These are phyloP conservation scores for Pleurotus platypus DNA, from an alignment of 768 basidiomycete genomes.

Conservation along the genomic window DNA sequence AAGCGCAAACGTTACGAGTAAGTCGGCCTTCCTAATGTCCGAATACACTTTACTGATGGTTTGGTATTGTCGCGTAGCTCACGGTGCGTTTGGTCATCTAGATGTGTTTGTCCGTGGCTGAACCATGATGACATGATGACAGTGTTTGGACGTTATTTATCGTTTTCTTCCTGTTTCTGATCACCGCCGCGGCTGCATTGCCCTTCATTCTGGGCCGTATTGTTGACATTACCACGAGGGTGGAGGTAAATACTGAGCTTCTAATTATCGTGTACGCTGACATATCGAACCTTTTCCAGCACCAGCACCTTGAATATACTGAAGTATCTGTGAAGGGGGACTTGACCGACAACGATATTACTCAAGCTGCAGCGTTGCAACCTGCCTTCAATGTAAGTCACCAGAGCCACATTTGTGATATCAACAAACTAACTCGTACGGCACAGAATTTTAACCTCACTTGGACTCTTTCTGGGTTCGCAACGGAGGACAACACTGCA, in stretches of 20 bases:
- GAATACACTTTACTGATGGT: too few relatives aligned
- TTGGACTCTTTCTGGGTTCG: slow-evolving; percentile 35
- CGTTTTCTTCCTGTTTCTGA: slow-evolving; percentile 29
- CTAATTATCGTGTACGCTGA: neutral
- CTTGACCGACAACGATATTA: slow-evolving; percentile 28
- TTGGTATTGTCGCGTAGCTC: neutral
- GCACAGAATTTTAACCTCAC: slow-evolving; percentile 28
- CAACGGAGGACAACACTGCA: slow-evolving; percentile 25
- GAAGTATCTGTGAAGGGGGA: slow-evolving; percentile 34
- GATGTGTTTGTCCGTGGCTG: too few relatives aligned
- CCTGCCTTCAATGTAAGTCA: slow-evolving; percentile 23
- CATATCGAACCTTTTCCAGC: slow-evolving; percentile 15
- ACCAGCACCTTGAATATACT: slow-evolving; percentile 26
- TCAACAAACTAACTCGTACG: neutral
- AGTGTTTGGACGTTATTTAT: slow-evolving; percentile 37
- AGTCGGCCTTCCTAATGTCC: neutral
- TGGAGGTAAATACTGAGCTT: slow-evolving; percentile 17
- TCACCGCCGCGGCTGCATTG: slow-evolving; percentile 20
- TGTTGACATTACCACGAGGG: slow-evolving; percentile 26
- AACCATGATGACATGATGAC: slow-evolving; percentile 12
- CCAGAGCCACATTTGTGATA: neutral
- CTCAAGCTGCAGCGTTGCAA: slow-evolving; percentile 21
- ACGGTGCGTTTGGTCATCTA: slow-evolving; percentile 14
- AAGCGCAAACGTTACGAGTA: slow-evolving; percentile 3
- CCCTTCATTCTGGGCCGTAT: slow-evolving; percentile 35